phyloP scores from a whole-genome alignment of 768 basidiomycete genomes.

The Hortiboletus flavorubellus region DNA sequence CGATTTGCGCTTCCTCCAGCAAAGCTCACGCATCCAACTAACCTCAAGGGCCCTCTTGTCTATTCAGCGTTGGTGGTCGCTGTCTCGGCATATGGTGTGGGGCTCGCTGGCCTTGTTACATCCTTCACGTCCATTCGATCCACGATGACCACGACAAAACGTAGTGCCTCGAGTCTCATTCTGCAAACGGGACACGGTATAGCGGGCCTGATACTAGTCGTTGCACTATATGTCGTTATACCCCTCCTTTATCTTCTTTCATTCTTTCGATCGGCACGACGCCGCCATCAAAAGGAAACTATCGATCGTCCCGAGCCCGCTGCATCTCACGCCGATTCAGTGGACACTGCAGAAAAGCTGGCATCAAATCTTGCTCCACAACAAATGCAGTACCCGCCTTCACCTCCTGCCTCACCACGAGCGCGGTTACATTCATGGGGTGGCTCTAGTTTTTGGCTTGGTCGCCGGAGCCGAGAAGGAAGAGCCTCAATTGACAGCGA shows the following conservation, averaged over 20 bases:
- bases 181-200: constrained; percentile 63
- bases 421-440: constrained; percentile 37
- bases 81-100: constrained; percentile 52
- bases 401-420: constrained; percentile 32
- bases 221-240: constrained; percentile 53
- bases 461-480: constrained; percentile 35
- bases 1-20: constrained; percentile 42
- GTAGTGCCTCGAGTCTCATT: constrained; percentile 28
- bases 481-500: constrained; percentile 41
- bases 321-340: constrained; percentile 36
- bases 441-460: constrained; percentile 35
- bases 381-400: constrained; percentile 30
- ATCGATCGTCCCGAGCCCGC: constrained; percentile 23
- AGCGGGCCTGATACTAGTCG: constrained; percentile 62
- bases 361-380: constrained; percentile 28
- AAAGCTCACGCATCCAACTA: constrained; percentile 16
- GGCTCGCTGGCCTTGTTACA: constrained; percentile 57
- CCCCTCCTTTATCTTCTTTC: constrained; percentile 41
- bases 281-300: constrained; percentile 16
- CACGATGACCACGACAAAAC: constrained; percentile 28
- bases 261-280: constrained; percentile 12
- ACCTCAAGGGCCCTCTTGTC: constrained; percentile 28
- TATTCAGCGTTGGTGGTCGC: constrained; percentile 39
- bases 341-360: constrained; percentile 41
- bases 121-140: constrained; percentile 57